These are phyloP conservation scores for Rhizophagus clarus DNA, from an alignment of 192 early-diverging fungal species.

Conservation along the genomic window DNA sequence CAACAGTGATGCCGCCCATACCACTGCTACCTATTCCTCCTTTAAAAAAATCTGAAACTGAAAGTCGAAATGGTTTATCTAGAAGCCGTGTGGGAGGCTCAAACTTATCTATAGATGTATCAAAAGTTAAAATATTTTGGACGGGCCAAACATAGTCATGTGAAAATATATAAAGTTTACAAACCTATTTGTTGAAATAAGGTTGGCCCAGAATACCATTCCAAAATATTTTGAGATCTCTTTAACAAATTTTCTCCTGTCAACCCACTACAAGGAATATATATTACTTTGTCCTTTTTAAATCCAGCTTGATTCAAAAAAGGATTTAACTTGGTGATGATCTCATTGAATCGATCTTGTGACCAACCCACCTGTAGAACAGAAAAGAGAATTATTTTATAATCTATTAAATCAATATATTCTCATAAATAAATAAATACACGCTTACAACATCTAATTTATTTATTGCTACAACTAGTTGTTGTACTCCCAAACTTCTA, in stretches of 20 bases:
- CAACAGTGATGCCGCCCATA: conserved; percentile 75
- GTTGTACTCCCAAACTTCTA: conserved; percentile 89
- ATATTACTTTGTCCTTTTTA: conserved; percentile 67
- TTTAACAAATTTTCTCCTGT: conserved; percentile 83
- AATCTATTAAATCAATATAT: background rate
- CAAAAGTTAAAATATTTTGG: background rate
- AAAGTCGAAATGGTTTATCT: conserved; percentile 82
- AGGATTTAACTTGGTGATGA: conserved; percentile 60
- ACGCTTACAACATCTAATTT: conserved; percentile 87
- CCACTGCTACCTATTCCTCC: conserved; percentile 74
- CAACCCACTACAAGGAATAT: conserved; percentile 92
- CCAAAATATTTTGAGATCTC: conserved; percentile 42
- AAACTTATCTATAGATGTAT: conserved; percentile 65
- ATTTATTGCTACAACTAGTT: conserved; percentile 93
- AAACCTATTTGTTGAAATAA: conserved; percentile 73
- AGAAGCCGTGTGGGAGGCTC: conserved; percentile 74
- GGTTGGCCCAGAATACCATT: conserved; percentile 84
- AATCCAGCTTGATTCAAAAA: conserved; percentile 87
- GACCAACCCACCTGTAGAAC: conserved; percentile 71
- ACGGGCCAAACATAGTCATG: background rate
- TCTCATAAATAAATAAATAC: background rate
- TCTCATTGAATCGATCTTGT: conserved; percentile 76
- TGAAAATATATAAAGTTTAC: background rate
- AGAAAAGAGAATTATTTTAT: conserved; percentile 17
- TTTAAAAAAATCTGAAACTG: conserved; percentile 89